phyloP scores from a whole-genome alignment of 1,139 yeast genomes.

The Blastobotrys buckinghamii region DNA sequence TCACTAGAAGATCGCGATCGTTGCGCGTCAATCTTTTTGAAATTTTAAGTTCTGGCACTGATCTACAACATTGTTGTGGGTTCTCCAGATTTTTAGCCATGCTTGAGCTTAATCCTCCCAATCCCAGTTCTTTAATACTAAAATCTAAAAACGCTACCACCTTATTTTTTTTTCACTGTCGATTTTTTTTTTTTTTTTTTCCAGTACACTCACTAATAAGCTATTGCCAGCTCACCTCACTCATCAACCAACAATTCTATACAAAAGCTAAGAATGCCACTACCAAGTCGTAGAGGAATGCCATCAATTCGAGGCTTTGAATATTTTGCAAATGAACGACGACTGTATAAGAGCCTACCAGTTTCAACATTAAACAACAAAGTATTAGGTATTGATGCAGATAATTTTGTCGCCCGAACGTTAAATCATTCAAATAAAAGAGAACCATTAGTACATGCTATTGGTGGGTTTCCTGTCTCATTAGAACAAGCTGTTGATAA shows the following conservation, averaged over 20 bases:
- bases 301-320: slow-evolving; percentile 57
- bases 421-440: slow-evolving; percentile 48
- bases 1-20: too few species aligned
- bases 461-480: slow-evolving; percentile 77
- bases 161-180: not conserved
- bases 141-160: too few species aligned
- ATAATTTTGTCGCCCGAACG: slow-evolving; percentile 63
- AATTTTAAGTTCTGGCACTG: too few species aligned
- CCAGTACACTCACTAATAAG: not conserved
- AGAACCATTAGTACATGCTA: slow-evolving; percentile 69
- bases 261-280: not conserved
- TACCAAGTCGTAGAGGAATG: not conserved
- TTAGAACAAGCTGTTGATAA: slow-evolving; percentile 49
- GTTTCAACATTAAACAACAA: slow-evolving; percentile 63
- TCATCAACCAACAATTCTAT: not conserved
- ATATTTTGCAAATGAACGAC: slow-evolving; percentile 62
- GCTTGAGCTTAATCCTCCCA: not conserved
- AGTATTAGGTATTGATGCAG: slow-evolving; percentile 79
- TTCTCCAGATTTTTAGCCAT: not conserved
- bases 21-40: too few species aligned
- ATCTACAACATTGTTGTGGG: too few species aligned
- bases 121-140: not conserved
- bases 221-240: not conserved
- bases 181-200: too few species aligned
- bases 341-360: slow-evolving; percentile 56